A percentile compares a stretch with the other conserved stretches of the same genome.
Conservation (phyloP, 805 yeast species). For the Metschnikowia aberdeeniae region DNA sequence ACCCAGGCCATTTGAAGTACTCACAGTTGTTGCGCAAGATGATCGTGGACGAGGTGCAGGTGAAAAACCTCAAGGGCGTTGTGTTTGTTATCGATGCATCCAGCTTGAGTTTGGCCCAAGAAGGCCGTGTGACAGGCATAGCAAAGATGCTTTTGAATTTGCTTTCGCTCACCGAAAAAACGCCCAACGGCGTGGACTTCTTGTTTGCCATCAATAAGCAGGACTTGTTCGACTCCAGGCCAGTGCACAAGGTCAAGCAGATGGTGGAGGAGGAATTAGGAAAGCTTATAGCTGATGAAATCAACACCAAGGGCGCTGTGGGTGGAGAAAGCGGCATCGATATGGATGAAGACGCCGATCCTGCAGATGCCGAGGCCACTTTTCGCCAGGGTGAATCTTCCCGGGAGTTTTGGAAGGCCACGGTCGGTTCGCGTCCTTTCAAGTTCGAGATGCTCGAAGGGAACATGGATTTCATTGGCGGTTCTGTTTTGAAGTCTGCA, state of each 20-base stretch:
- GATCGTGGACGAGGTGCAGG: constrained; percentile 37
- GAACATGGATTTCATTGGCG: constrained; percentile 63
- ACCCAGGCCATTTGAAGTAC: constrained; percentile 86
- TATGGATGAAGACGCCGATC: constrained; percentile 28
- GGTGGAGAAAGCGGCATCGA: constrained; percentile 37
- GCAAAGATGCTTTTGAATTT: constrained; percentile 59
- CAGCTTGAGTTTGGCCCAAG: constrained; percentile 47
- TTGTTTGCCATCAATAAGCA: constrained; percentile 79
- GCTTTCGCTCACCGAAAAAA: constrained; percentile 57
- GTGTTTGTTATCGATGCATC: constrained; percentile 75
- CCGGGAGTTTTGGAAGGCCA: constrained; percentile 44
- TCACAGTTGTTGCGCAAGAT: constrained; percentile 52
- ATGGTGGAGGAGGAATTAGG: constrained; percentile 63
- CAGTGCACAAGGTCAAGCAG: constrained; percentile 54
- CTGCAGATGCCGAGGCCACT: constrained; percentile 28
- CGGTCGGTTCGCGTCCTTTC: constrained; percentile 41
- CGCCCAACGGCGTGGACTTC: constrained; percentile 67
- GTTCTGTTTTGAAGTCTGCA: constrained; percentile 61
- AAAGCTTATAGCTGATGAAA: constrained; percentile 45
- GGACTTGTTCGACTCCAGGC: constrained; percentile 81
- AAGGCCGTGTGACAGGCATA: constrained; percentile 32
- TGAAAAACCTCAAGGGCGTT: constrained; percentile 55
- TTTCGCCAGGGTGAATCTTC: constrained; percentile 33
- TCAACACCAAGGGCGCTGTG: constrained; percentile 22
- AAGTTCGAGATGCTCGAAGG: constrained; percentile 69